Evolutionary conservation across 2,329 filamentous ascomycete species (phyloP), one percentile per base, ranked within the genome.

Genomic region (Chaetomium sp.): DNA sequence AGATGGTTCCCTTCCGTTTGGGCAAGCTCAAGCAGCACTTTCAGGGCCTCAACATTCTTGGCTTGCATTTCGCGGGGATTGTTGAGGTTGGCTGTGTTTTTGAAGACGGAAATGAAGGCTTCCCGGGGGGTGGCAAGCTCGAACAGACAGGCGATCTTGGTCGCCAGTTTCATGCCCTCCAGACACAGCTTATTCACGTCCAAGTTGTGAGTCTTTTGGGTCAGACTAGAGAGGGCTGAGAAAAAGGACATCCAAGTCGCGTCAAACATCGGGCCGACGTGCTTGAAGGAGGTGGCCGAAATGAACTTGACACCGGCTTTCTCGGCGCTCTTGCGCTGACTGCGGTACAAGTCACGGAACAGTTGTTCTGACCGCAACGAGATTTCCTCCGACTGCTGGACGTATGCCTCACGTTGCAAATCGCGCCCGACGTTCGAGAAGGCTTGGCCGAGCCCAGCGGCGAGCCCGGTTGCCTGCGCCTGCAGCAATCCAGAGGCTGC

Each of bases 211-310:
- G 92, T 90, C 74, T 97, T 93, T 72, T 98, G 95, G 75, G 95
- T 93, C 70, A 96, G 91, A 58, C 91, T 93, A 1, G 94, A 97
- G 29, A 99, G 84, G 0, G 93, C 93, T 5, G 94, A 98, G 73
- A 99, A 90, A 77, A 97, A 96, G 10, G 94, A 97, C 94, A 98
- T 99, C 95, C 95, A 99, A 0, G 93, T 96, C 27, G 97, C 93
- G 72, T 97, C 93, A 74, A 99, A 98, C 95, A 99, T 99, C 0
- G 95, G 93, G 0, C 95, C 95, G 57, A 97, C 91, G 75, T 99
- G 95, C 72, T 92, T 94, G 75, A 92, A 93, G 0, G 93, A 98
- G 1, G 92, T 95, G 3, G 95, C 95, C 1, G 92, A 91, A 62
- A 99, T 96, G 77, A 95, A 99, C 81, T 88, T 78, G 82, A 89